Evolutionary conservation across 176 grass and related monocot species (phyloP), one percentile per base, ranked within the genome.

Genomic region (Ananas comosus): DNA sequence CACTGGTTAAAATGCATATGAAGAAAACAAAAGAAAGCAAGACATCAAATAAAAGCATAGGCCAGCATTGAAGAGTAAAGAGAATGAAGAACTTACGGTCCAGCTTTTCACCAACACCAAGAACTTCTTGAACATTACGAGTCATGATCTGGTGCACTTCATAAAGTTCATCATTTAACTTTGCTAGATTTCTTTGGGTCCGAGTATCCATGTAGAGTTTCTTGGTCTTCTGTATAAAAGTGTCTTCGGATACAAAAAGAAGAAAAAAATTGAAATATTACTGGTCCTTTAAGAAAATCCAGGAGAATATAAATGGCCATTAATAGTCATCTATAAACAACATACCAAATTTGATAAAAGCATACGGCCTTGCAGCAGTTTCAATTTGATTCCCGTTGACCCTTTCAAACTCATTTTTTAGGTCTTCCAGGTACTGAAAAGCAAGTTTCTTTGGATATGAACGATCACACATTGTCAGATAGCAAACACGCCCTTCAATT

Each of bases 361-460:
- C 92, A 83, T 96, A 96, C 64, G 92, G 88, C 73, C 88, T 91
- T 67, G 89, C 89, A 68, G 87, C 94, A 67, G 90, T 99, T 88
- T 99, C 94, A 66, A 93, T 93, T 81, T 99, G 94, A 68, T 50
- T 91, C 29, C 87, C 94, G 76, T 84, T 99, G 59, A 93, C 89
- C 63, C 81, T 91, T 78, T 91, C 94, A 33, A 99, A 99, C 69
- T 93, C 94, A 93, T 91, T 99, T 75, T 88, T 99, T 2, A 99
- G 90, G 74, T 99, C 90, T 73, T 99, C 94, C 64, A 93, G 70
- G 67, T 93, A 99, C 72, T 99, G 94, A 71, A 93, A 99, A 28
- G 87, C 94, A 70, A 99, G 89, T 78, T 99, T 99, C 72, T 99
- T 99, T 1, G 89, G 94, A 85, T 93, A 99, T 53, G 94, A 93